Conservation (phyloP, 306 rosid species). For the Fragaria nilgerrensis region DNA sequence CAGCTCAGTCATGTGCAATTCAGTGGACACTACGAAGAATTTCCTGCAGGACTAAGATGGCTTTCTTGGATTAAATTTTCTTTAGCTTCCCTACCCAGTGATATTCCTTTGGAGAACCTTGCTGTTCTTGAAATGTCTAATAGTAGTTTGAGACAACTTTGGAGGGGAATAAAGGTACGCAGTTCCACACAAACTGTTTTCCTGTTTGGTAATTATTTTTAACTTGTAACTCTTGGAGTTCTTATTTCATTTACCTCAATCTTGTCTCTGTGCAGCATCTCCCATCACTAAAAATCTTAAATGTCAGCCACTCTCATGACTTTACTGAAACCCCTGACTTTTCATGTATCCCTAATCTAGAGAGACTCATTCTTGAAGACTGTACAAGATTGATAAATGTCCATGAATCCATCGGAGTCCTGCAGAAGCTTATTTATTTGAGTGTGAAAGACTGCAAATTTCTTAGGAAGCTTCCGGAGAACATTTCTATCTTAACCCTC, state of each 20-base stretch:
- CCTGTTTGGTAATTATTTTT: no score
- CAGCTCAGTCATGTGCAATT: not conserved
- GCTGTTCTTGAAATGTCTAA: constrained; percentile 20
- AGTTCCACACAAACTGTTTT: no score
- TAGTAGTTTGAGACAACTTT: not conserved
- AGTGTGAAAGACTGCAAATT: constrained; percentile 10
- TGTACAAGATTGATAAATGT: not conserved
- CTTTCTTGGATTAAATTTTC: constrained; percentile 7
- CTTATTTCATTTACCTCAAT: no score
- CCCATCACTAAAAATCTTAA: constrained; percentile 5
- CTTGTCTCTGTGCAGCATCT: not conserved
- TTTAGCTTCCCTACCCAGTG: not conserved
- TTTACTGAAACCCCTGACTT: not conserved
- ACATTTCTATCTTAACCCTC: not conserved
- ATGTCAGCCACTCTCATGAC: constrained; percentile 21
- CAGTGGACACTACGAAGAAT: not conserved
- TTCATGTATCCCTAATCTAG: not conserved
- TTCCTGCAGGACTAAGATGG: constrained; percentile 7
- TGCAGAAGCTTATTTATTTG: not conserved
- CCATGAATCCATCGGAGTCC: constrained; percentile 10
- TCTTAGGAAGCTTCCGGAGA: not conserved
- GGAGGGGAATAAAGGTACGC: not conserved
- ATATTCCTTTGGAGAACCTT: not conserved
- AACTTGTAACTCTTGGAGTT: not conserved
- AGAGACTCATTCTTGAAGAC: constrained; percentile 3